Conservation (phyloP, 2,329 filamentous ascomycete genomes). For the Mycosphaerella sp. region DNA sequence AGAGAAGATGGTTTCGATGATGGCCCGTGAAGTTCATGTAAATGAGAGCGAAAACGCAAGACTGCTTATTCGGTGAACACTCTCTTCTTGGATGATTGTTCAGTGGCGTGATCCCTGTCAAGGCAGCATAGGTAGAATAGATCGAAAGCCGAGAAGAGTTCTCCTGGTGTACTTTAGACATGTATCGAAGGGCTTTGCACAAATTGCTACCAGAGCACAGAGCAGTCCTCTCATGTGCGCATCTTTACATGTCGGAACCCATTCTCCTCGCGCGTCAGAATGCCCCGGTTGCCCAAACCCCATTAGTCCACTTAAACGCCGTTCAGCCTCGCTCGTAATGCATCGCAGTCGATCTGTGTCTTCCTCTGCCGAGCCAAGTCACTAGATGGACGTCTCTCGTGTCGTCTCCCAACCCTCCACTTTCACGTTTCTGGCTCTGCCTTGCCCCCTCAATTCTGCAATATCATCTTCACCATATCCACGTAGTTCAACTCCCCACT, state of each 20-base stretch:
- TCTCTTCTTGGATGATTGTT: no score
- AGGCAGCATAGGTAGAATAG: no score
- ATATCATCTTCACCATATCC: constrained; percentile 38
- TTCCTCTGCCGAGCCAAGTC: not conserved
- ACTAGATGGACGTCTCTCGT: not conserved
- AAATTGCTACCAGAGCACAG: not conserved
- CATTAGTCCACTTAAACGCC: not conserved
- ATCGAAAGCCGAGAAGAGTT: not conserved
- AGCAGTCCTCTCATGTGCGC: not conserved
- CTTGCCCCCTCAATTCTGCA: constrained; percentile 31
- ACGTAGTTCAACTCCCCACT: constrained; percentile 97
- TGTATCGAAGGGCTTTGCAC: not conserved
- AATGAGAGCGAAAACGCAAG: no score
- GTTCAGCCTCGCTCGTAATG: constrained; percentile 11
- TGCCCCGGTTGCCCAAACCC: not conserved
- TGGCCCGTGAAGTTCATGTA: no score
- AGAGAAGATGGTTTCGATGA: no score
- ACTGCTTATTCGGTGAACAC: no score
- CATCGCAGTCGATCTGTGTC: not conserved
- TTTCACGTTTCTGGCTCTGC: not conserved
- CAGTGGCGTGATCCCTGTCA: no score
- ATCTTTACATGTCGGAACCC: not conserved
- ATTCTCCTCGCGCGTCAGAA: not conserved
- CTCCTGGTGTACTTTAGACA: not conserved
- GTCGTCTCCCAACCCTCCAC: not conserved